These are phyloP conservation scores for Claviceps sp. DNA, from an alignment of 2,329 filamentous ascomycete species.

Conservation along the genomic window DNA sequence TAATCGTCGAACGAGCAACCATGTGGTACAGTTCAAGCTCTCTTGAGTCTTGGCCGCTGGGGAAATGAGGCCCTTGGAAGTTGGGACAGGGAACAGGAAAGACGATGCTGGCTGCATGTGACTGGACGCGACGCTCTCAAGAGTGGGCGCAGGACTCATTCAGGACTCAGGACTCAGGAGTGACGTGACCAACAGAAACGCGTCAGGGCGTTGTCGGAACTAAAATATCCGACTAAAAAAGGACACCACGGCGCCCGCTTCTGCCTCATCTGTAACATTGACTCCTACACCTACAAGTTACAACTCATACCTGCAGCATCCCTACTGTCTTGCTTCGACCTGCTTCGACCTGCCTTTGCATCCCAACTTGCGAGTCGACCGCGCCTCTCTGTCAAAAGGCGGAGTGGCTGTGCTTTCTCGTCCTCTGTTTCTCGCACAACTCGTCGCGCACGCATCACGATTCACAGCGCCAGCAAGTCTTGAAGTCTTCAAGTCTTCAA, in stretches of 20 bases:
- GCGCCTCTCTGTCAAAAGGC: background rate
- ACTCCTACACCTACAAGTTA: background rate
- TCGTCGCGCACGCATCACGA: too few relatives aligned
- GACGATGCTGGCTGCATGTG: too few relatives aligned
- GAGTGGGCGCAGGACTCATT: background rate
- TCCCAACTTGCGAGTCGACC: background rate
- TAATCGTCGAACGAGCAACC: too few relatives aligned
- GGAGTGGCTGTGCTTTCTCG: background rate
- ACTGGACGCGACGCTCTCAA: too few relatives aligned
- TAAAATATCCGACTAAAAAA: background rate
- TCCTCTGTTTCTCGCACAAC: background rate
- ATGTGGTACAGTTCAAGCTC: too few relatives aligned
- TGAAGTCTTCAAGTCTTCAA: background rate
- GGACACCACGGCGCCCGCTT: background rate
- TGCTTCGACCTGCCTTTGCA: background rate
- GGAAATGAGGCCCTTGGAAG: too few relatives aligned
- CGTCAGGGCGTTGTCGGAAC: too few relatives aligned
- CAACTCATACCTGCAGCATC: background rate
- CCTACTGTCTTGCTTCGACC: background rate
- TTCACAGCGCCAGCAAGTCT: background rate
- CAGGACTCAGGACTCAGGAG: background rate
- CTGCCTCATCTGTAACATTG: background rate
- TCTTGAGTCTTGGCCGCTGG: too few relatives aligned
- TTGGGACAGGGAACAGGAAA: too few relatives aligned
- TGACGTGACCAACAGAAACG: background rate